phyloP scores from a whole-genome alignment of 169 alveolate species.

The Cryptosporidium andersoni region DNA sequence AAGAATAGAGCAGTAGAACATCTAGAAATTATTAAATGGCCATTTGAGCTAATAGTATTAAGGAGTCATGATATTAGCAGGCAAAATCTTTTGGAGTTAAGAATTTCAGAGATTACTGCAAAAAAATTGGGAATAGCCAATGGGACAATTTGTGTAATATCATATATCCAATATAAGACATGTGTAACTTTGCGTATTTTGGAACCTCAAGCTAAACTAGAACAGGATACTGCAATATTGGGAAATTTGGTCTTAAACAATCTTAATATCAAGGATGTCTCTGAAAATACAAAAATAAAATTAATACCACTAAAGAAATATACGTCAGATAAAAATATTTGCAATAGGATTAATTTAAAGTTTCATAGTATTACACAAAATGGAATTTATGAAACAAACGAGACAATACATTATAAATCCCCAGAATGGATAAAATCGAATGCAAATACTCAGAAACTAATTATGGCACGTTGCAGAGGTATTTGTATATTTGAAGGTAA shows the following conservation, averaged over 20 bases:
- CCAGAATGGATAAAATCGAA: slow-evolving; percentile 31
- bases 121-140: slow-evolving; percentile 32
- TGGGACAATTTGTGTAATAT: slow-evolving; percentile 38
- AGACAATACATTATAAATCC: neutral
- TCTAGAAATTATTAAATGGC: slow-evolving; percentile 1
- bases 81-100: slow-evolving; percentile 24
- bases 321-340: slow-evolving; percentile 4
- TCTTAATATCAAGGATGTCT: neutral
- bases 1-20: neutral
- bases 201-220: slow-evolving; percentile 16
- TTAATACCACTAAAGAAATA: slow-evolving; percentile 18
- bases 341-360: neutral
- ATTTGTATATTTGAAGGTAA: slow-evolving; percentile 41
- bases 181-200: slow-evolving; percentile 25
- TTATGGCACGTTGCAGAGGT: slow-evolving; percentile 52
- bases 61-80: slow-evolving; percentile 35
- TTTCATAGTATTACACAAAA: slow-evolving; percentile 11
- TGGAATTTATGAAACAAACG: neutral
- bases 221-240: slow-evolving; percentile 9
- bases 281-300: neutral
- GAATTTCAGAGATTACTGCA: slow-evolving; percentile 31
- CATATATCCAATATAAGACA: neutral
- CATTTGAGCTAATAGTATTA: slow-evolving; percentile 3
- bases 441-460: slow-evolving; percentile 14
- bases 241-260: slow-evolving; percentile 33